Base-by-base conservation (phyloP, 23 red algal species). In the Gracilaria vermiculophylla region DNA sequence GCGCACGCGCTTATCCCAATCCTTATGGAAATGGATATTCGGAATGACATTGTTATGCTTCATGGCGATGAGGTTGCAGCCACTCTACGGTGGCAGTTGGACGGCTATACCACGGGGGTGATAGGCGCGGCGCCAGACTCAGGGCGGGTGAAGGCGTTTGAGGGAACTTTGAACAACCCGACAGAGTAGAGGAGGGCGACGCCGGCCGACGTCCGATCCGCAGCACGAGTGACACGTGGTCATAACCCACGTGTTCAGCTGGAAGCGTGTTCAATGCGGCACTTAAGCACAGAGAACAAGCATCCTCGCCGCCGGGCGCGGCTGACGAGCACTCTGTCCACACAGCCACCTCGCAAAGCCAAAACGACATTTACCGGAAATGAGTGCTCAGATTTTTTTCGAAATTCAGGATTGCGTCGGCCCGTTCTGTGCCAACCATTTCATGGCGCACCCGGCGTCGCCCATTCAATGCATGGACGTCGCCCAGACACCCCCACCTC, bases 41-140 rank as follows among this genome's bases (percentile, higher is more conserved):
- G 97, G 91, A 34, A 99, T 82, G 27, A 86, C 81, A 88, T 99
- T 99, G 66, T 99, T 99, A 74, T 99, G 97, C 87, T 91, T 91
- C 87, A 91, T 91, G 13, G 32, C 41, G 87, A 14, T 23, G 67
- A 45, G 40, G n/a, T 9, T 12, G 12, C 1, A 47, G 40, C 40
- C 39, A 28, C 47, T 40, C 31, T 51, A 34, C 29, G 37, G 17
- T 28, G 55, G 41, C 14, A n/a, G n/a, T n/a, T n/a, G n/a, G n/a
- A n/a, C n/a, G n/a, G n/a, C n/a, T n/a, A n/a, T n/a, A n/a, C n/a
- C n/a, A 31, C 40, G 36, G 4, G 29, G 19, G 3, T 32, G n/a
- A n/a, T n/a, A n/a, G n/a, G n/a, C n/a, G n/a, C n/a, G n/a, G n/a
- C n/a, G n/a, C n/a, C n/a, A n/a, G n/a, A n/a, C n/a, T n/a, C 17